These are phyloP conservation scores for Rosa lucieae DNA, from an alignment of 306 rosid genomes.

Conservation along the genomic window DNA sequence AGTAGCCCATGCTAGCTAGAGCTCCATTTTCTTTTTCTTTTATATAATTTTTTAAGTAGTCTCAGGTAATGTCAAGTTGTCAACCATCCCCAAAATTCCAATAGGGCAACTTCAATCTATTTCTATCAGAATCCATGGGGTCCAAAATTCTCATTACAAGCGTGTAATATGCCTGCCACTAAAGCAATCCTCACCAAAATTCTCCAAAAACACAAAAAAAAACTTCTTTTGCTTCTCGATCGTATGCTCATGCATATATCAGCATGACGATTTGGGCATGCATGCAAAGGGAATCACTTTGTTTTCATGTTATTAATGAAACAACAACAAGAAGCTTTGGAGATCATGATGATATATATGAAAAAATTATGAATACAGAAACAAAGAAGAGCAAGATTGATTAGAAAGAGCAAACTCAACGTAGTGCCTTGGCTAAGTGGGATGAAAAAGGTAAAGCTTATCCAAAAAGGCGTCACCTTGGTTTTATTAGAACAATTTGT, in stretches of 20 bases:
- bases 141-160: conserved; percentile 27
- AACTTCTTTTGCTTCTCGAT: background rate
- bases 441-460: conserved; percentile 29
- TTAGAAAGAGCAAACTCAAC: conserved; percentile 21
- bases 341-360: conserved; percentile 24
- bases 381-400: conserved; percentile 16
- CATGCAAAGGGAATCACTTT: conserved; percentile 11
- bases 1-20: too few species aligned
- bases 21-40: too few species aligned
- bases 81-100: background rate
- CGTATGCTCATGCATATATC: conserved; percentile 24
- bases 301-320: conserved; percentile 16
- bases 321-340: background rate
- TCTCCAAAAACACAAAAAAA: background rate
- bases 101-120: conserved; percentile 14
- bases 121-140: conserved; percentile 16
- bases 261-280: conserved; percentile 44
- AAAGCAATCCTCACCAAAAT: conserved; percentile 20
- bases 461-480: conserved; percentile 37
- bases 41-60: too few species aligned
- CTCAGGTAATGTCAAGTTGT: too few species aligned
- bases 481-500: conserved; percentile 30
- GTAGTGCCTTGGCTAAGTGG: conserved; percentile 26
- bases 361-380: conserved; percentile 27
- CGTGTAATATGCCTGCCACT: conserved; percentile 31